A percentile compares a stretch with the other conserved stretches of the same genome.
Evolutionary conservation across 768 basidiomycete species (phyloP).

Genomic region (Cystobasidium onofrii): DNA sequence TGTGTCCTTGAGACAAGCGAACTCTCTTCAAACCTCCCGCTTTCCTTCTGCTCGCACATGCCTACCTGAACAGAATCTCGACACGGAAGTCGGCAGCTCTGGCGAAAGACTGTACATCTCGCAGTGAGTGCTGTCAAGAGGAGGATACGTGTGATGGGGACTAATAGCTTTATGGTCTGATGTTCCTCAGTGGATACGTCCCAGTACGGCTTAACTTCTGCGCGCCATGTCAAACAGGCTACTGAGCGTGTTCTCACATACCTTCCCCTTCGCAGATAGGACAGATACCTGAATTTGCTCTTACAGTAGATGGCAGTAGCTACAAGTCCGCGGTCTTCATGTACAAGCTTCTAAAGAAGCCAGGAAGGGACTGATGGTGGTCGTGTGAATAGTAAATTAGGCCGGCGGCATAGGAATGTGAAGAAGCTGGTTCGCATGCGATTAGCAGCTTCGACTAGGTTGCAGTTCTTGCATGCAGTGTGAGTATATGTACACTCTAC

Average conservation of each 20-base stretch:
- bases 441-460: too few relatives aligned
- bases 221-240: too few relatives aligned
- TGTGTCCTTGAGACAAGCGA: too few relatives aligned
- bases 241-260: neutral
- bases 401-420: too few relatives aligned
- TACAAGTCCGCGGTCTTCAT: neutral
- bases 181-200: neutral
- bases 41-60: too few relatives aligned
- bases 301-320: neutral
- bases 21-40: too few relatives aligned
- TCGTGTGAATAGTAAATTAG: too few relatives aligned
- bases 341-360: constrained; percentile 4
- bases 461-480: too few relatives aligned
- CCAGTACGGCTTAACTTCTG: neutral
- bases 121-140: too few relatives aligned
- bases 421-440: too few relatives aligned
- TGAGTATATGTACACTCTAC: too few relatives aligned
- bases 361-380: neutral
- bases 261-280: neutral
- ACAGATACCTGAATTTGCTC: neutral
- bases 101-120: constrained; percentile 12
- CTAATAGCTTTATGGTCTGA: neutral
- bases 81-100: constrained; percentile 1
- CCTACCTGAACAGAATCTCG: neutral
- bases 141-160: too few relatives aligned